phyloP scores from a whole-genome alignment of 2,329 filamentous ascomycete genomes.

The Colletotrichum salicis region DNA sequence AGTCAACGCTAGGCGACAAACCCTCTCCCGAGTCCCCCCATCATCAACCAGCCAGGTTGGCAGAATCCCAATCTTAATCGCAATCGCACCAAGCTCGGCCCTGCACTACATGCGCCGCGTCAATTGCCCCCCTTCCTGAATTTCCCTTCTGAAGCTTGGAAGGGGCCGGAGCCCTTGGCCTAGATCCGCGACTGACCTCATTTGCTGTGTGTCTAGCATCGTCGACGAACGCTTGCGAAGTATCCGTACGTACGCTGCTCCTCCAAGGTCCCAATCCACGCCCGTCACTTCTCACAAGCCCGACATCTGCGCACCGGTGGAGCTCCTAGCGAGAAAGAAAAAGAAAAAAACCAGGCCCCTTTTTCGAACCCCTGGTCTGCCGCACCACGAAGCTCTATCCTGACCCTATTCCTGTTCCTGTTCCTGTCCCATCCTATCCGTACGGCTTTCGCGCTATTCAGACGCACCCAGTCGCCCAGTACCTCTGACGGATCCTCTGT shows the following conservation, averaged over 20 bases:
- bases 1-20: background rate
- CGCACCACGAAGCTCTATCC: slow-evolving; percentile 33
- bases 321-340: slow-evolving; percentile 22
- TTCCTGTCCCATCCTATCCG: background rate
- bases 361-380: slow-evolving; percentile 29
- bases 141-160: slow-evolving; percentile 2
- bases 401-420: background rate
- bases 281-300: slow-evolving; percentile 21
- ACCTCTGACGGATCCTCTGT: slow-evolving; percentile 8
- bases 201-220: slow-evolving; percentile 32
- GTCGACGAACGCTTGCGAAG: slow-evolving; percentile 14
- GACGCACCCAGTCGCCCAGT: slow-evolving; percentile 6
- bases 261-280: background rate
- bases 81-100: slow-evolving; percentile 22
- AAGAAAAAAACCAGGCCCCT: slow-evolving; percentile 10
- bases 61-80: background rate
- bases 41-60: background rate
- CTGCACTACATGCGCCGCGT: slow-evolving; percentile 13
- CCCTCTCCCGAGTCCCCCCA: background rate
- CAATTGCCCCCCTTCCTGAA: slow-evolving; percentile 25
- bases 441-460: background rate
- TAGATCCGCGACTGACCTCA: slow-evolving; percentile 34
- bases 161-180: slow-evolving; percentile 18
- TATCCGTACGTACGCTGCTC: background rate
- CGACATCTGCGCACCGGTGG: slow-evolving; percentile 31